Evolutionary conservation across 192 early-diverging fungal genomes (phyloP).

Genomic region (Coemansia sp.): DNA sequence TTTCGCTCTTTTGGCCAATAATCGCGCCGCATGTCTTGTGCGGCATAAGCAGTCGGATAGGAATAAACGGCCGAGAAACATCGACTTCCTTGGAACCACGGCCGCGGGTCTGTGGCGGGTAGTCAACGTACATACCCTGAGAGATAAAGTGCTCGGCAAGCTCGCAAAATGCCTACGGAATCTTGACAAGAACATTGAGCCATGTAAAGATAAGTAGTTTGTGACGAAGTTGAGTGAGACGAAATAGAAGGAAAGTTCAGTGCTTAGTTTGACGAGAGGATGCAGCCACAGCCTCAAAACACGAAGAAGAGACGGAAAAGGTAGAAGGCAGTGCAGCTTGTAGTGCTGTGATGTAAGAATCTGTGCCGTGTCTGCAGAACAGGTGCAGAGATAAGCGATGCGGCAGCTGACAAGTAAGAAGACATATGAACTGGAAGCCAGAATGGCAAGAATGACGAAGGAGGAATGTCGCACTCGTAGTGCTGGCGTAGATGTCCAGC

Average conservation of each 20-base stretch:
- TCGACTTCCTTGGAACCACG: conserved; percentile 48
- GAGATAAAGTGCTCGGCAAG: conserved; percentile 55
- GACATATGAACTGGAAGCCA: too few species aligned
- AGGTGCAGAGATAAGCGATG: too few species aligned
- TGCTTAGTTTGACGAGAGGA: not conserved
- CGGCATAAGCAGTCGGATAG: conserved; percentile 48
- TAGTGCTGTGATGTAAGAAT: too few species aligned
- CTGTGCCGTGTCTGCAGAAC: too few species aligned
- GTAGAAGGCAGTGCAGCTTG: too few species aligned
- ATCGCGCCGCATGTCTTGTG: conserved; percentile 55
- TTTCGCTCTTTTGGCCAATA: conserved; percentile 53
- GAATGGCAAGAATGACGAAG: too few species aligned
- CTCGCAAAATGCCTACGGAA: conserved; percentile 43
- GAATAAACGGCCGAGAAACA: conserved; percentile 41
- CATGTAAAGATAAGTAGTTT: not conserved
- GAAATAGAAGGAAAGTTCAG: conserved; percentile 5
- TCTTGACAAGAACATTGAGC: too few species aligned
- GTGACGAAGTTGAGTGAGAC: conserved; percentile 10
- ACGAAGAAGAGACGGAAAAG: not conserved
- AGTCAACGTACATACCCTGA: conserved; percentile 52
- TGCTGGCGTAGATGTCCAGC: too few species aligned
- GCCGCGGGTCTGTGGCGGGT: conserved; percentile 42
- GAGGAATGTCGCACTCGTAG: too few species aligned
- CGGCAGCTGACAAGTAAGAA: too few species aligned
- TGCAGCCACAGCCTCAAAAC: conserved; percentile 4